Conservation (phyloP, 305 asterid species). For the Ilex paraguariensis region DNA sequence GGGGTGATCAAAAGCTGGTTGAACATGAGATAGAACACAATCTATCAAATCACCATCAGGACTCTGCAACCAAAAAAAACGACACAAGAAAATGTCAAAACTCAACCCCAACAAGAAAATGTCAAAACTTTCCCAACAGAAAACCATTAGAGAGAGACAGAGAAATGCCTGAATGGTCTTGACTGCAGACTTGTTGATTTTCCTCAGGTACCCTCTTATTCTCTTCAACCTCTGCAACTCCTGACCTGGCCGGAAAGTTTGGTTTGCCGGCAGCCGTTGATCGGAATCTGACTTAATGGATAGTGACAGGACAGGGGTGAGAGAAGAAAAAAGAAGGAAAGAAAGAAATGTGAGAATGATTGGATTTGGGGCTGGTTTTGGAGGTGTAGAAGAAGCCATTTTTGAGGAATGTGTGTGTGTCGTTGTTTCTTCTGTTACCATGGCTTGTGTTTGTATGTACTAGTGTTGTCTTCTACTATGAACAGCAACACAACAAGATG, state of each 20-base stretch:
- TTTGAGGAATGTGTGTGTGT: conserved; percentile 23
- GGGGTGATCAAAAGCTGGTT: conserved; percentile 96
- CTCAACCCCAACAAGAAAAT: not conserved
- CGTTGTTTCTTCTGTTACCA: conserved; percentile 27
- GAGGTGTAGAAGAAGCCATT: conserved; percentile 37
- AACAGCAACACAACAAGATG: conserved; percentile 21
- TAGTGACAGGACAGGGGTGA: conserved; percentile 9
- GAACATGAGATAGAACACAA: conserved; percentile 76
- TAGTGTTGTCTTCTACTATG: conserved; percentile 43
- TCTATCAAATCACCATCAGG: conserved; percentile 78
- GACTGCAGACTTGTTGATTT: conserved; percentile 73
- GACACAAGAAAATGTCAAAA: not conserved
- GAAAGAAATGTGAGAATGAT: conserved; percentile 52
- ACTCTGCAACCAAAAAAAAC: conserved; percentile 39
- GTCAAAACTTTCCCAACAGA: not conserved
- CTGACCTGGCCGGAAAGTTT: conserved; percentile 46
- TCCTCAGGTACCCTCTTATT: conserved; percentile 45
- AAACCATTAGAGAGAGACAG: not conserved
- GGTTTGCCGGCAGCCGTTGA: conserved; percentile 28
- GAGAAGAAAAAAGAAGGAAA: conserved; percentile 26
- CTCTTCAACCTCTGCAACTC: conserved; percentile 44
- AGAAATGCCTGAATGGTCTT: conserved; percentile 60
- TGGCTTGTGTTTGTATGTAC: conserved; percentile 50
- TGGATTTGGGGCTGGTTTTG: conserved; percentile 26
- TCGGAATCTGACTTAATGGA: conserved; percentile 11